Evolutionary conservation across 2,329 filamentous ascomycete genomes (phyloP).

Genomic region (Arachnomyces sp.): DNA sequence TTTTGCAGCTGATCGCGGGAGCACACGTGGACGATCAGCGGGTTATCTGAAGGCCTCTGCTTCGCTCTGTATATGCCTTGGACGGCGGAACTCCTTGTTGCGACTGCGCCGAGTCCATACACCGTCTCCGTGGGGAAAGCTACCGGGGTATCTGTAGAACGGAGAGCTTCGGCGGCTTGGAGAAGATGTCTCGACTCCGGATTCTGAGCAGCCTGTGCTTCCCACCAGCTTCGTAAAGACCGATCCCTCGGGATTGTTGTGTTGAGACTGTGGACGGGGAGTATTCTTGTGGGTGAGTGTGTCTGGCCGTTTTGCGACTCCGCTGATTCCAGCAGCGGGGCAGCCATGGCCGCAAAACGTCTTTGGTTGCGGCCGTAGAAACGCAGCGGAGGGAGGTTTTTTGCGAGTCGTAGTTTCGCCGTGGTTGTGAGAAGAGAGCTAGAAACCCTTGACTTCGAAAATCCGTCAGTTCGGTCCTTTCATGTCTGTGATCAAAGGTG

Average conservation of each 20-base stretch:
- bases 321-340: too few relatives aligned
- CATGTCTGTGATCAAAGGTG: too few relatives aligned
- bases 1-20: constrained; percentile 68
- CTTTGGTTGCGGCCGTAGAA: too few relatives aligned
- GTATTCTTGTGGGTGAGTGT: constrained; percentile 23
- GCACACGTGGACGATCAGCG: constrained; percentile 84
- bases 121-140: constrained; percentile 98
- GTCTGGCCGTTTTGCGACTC: constrained; percentile 7
- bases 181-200: constrained; percentile 48
- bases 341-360: too few relatives aligned
- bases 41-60: constrained; percentile 85
- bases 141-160: constrained; percentile 63
- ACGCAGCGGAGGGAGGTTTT: too few relatives aligned
- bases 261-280: constrained; percentile 32
- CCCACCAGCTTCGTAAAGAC: constrained; percentile 34
- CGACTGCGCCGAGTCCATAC: constrained; percentile 93
- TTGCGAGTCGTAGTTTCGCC: too few relatives aligned
- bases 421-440: too few relatives aligned
- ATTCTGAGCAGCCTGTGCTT: constrained; percentile 28
- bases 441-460: too few relatives aligned
- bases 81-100: constrained; percentile 74
- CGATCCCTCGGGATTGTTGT: constrained; percentile 22
- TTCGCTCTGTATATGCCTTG: constrained; percentile 90
- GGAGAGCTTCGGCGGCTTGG: constrained; percentile 60
- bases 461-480: too few relatives aligned